phyloP scores from a whole-genome alignment of 345 rosid species.

The Eucalyptus curtisii region DNA sequence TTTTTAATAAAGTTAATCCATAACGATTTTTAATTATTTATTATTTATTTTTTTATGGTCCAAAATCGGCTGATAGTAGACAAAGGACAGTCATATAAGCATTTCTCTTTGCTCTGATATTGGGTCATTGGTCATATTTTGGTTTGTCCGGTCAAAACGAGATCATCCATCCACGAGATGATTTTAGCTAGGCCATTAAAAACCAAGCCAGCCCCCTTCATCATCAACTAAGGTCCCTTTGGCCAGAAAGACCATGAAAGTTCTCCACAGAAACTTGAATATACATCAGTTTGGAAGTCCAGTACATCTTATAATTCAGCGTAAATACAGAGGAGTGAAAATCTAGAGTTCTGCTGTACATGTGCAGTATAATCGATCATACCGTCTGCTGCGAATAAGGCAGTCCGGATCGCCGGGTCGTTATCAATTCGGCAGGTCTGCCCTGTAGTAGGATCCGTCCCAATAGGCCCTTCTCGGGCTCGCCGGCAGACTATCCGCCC shows the following conservation, averaged over 20 bases:
- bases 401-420: neutral
- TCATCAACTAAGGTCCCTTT: neutral
- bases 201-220: neutral
- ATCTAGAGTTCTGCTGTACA: neutral
- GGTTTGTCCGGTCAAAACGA: neutral
- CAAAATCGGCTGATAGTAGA: no score
- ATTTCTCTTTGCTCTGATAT: no score
- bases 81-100: no score
- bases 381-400: neutral
- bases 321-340: neutral
- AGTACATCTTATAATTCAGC: neutral
- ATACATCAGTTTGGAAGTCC: neutral
- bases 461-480: conserved; percentile 22
- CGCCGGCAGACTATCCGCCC: conserved; percentile 39
- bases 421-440: neutral
- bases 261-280: neutral
- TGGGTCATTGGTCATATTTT: no score
- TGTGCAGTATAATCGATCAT: neutral
- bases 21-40: no score
- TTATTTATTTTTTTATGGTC: no score
- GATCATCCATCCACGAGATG: neutral
- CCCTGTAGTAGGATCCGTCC: neutral
- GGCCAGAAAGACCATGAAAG: neutral
- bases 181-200: neutral
- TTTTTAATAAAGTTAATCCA: no score